A percentile compares a stretch with the other conserved stretches of the same genome.
These are phyloP conservation scores for Canavalia ensiformis DNA, from an alignment of 306 rosid genomes.

Conservation along the genomic window DNA sequence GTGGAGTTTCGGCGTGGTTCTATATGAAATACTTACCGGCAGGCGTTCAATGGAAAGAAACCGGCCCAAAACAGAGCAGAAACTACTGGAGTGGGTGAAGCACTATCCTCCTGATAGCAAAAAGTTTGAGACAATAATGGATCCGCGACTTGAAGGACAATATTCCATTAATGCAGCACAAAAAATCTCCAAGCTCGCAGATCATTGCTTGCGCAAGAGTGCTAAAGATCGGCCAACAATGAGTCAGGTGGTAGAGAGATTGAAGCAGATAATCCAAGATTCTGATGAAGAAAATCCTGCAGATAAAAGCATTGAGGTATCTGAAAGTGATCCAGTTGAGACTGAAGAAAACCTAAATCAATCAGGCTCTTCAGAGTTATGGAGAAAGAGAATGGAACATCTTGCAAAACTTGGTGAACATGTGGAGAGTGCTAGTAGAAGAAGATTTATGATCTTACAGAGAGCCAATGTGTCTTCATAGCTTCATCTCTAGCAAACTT, in stretches of 20 bases:
- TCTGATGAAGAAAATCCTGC: constrained; percentile 48
- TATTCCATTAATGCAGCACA: constrained; percentile 61
- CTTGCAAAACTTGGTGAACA: constrained; percentile 85
- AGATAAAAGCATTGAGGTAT: constrained; percentile 40
- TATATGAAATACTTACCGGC: constrained; percentile 82
- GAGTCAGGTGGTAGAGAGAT: constrained; percentile 71
- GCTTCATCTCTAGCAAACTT: constrained; percentile 11
- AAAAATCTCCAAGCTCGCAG: constrained; percentile 67
- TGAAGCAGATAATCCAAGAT: constrained; percentile 68
- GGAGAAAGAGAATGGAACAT: constrained; percentile 83
- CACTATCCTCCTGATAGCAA: constrained; percentile 66
- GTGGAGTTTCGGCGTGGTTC: constrained; percentile 88
- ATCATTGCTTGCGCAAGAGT: constrained; percentile 66
- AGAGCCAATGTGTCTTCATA: constrained; percentile 60
- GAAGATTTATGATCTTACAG: constrained; percentile 76
- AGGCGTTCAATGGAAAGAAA: constrained; percentile 78
- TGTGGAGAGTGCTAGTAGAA: constrained; percentile 69
- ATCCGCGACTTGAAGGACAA: constrained; percentile 69
- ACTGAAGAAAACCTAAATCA: constrained; percentile 42
- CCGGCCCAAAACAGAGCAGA: constrained; percentile 73
- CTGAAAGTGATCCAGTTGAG: constrained; percentile 49
- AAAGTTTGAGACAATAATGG: constrained; percentile 67
- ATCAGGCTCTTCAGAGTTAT: constrained; percentile 55
- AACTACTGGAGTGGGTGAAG: constrained; percentile 91
- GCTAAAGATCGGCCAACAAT: constrained; percentile 80